Percentiles rank a stretch among this genome's conserved stretches.
Evolutionary conservation across 345 rosid genomes (phyloP).

Genomic region (Arabis hirsuta): DNA sequence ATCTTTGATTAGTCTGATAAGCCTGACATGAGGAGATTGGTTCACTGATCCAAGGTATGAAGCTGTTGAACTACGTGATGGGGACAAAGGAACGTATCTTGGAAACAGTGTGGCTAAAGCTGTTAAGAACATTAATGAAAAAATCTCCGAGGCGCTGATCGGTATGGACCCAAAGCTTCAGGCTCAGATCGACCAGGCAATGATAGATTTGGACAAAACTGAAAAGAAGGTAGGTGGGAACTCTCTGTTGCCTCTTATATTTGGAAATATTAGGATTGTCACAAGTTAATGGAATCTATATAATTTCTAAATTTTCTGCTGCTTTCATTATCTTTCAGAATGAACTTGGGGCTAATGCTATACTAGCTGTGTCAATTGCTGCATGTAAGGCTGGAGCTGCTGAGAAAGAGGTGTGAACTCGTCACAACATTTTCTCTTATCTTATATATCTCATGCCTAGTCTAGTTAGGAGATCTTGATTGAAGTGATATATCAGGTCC

Average conservation of each 20-base stretch:
- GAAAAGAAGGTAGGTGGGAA: slow-evolving; percentile 78
- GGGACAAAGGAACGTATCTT: slow-evolving; percentile 88
- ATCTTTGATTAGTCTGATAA: slow-evolving; percentile 10
- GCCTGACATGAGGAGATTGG: slow-evolving; percentile 22
- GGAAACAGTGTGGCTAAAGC: slow-evolving; percentile 94
- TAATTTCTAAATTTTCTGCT: background rate
- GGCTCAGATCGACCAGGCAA: slow-evolving; percentile 92
- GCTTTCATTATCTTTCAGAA: slow-evolving; percentile 47
- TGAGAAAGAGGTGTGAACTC: slow-evolving; percentile 73
- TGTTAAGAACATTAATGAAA: slow-evolving; percentile 87
- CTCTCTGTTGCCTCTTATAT: slow-evolving; percentile 1
- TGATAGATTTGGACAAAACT: slow-evolving; percentile 95
- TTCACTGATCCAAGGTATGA: slow-evolving; percentile 64
- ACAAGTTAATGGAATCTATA: slow-evolving; percentile 12
- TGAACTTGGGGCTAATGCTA: slow-evolving; percentile 95
- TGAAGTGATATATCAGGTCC: slow-evolving; percentile 57
- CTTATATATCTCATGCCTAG: background rate
- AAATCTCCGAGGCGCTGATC: slow-evolving; percentile 77
- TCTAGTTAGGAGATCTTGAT: slow-evolving; percentile 35
- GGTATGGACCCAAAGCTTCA: slow-evolving; percentile 98
- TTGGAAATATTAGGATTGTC: background rate
- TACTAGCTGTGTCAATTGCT: slow-evolving; percentile 93
- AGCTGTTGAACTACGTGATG: slow-evolving; percentile 93
- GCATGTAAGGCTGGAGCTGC: slow-evolving; percentile 99
- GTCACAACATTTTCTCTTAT: slow-evolving; percentile 5